Evolutionary conservation across 176 grass and related monocot species (phyloP).

Genomic region (Bolboschoenus planiculmis): DNA sequence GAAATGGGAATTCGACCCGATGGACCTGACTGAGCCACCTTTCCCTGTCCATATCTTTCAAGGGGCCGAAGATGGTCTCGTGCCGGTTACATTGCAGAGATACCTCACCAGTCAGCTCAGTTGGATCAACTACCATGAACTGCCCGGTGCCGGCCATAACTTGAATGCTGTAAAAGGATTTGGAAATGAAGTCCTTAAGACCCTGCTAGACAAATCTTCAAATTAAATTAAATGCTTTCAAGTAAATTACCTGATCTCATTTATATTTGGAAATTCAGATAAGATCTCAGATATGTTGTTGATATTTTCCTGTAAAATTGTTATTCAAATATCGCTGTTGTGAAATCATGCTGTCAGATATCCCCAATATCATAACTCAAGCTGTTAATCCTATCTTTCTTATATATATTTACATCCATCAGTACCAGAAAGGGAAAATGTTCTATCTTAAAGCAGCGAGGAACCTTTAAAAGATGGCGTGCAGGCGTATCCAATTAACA

Average conservation of each 20-base stretch:
- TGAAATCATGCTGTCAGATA: not conserved
- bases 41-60: conserved; percentile 88
- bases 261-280: not conserved
- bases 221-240: not conserved
- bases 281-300: not conserved
- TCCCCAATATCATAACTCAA: not conserved
- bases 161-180: conserved; percentile 43
- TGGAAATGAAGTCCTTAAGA: conserved; percentile 42
- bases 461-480: too few relatives aligned
- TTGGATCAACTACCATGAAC: conserved; percentile 74
- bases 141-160: conserved; percentile 43
- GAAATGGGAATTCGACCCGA: conserved; percentile 89
- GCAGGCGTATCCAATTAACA: too few relatives aligned
- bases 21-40: conserved; percentile 41
- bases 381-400: too few relatives aligned
- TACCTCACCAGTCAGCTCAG: conserved; percentile 51
- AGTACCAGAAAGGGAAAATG: too few relatives aligned
- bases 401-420: too few relatives aligned
- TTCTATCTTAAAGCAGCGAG: too few relatives aligned
- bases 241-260: not conserved
- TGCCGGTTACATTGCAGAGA: conserved; percentile 69
- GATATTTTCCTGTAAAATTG: not conserved
- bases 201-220: not conserved
- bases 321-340: not conserved
- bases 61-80: conserved; percentile 72